Evolutionary conservation across 1,284 basidiomycete genomes (phyloP).

Genomic region (Meripilus lineatus): DNA sequence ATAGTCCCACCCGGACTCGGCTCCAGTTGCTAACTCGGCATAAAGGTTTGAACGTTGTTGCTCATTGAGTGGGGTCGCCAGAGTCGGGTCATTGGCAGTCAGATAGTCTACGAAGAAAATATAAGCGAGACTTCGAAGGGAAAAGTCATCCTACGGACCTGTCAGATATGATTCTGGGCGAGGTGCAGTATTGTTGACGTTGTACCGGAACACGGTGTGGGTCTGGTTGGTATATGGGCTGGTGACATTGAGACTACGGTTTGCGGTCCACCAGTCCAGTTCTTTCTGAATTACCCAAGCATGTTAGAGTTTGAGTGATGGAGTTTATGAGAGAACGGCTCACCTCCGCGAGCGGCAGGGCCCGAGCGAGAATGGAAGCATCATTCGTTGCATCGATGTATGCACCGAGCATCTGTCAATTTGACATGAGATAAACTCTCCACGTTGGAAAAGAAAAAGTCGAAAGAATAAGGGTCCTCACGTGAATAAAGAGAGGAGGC

Average conservation of each 20-base stretch:
- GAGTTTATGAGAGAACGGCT: conserved; percentile 6
- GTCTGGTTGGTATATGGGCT: conserved; percentile 70
- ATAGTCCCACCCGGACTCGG: conserved; percentile 71
- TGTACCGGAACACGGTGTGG: conserved; percentile 67
- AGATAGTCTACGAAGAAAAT: conserved; percentile 58
- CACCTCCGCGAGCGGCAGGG: conserved; percentile 58
- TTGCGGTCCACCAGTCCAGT: conserved; percentile 76
- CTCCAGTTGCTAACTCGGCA: conserved; percentile 84
- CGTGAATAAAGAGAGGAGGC: conserved; percentile 82
- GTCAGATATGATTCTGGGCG: conserved; percentile 80
- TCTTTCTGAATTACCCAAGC: conserved; percentile 47
- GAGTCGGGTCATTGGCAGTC: conserved; percentile 62
- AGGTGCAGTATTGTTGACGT: conserved; percentile 80
- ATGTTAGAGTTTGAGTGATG: neutral
- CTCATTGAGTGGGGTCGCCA: conserved; percentile 54
- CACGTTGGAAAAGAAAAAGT: neutral
- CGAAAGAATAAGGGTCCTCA: conserved; percentile 31
- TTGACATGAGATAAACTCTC: conserved; percentile 1
- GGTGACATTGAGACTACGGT: conserved; percentile 70
- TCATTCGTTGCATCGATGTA: conserved; percentile 62
- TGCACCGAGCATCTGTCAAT: conserved; percentile 55
- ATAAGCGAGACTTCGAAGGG: neutral
- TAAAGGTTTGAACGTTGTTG: conserved; percentile 67
- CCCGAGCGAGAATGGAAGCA: conserved; percentile 55
- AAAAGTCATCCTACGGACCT: conserved; percentile 31